phyloP scores from a whole-genome alignment of 164 flowering plant species.

The Vitis cinerea region DNA sequence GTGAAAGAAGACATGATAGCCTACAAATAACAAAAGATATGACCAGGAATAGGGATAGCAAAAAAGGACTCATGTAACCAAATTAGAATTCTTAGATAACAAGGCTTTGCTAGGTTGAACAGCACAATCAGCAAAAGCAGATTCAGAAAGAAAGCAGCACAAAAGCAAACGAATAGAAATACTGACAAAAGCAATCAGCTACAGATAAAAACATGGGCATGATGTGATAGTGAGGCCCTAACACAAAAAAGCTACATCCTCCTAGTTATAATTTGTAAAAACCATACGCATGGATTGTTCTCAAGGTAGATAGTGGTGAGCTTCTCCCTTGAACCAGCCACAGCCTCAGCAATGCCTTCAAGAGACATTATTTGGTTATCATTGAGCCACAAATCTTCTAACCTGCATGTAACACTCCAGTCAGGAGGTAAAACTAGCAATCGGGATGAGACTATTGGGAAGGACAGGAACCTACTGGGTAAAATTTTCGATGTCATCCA shows the following conservation, averaged over 20 bases:
- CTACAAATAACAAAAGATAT: too few species aligned
- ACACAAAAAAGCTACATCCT: neutral
- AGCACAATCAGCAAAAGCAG: too few species aligned
- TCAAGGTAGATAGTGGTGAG: constrained; percentile 90
- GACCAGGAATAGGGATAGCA: too few species aligned
- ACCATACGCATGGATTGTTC: constrained; percentile 93
- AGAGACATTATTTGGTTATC: constrained; percentile 83
- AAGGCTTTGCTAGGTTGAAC: too few species aligned
- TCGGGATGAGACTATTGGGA: neutral
- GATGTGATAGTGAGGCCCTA: neutral
- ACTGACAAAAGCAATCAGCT: neutral
- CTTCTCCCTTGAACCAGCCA: constrained; percentile 74
- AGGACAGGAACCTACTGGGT: constrained; percentile 38
- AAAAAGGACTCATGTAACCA: too few species aligned
- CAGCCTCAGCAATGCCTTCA: constrained; percentile 67
- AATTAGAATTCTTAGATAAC: too few species aligned
- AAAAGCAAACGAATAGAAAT: neutral
- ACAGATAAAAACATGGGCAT: neutral
- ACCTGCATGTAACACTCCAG: constrained; percentile 40
- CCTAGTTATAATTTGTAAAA: constrained; percentile 10
- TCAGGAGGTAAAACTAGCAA: constrained; percentile 3
- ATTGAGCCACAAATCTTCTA: constrained; percentile 98
- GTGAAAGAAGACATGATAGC: too few species aligned
- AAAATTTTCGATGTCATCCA: constrained; percentile 69
- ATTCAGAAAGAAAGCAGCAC: neutral